Conservation (phyloP, 108 stramenopile species). For the Pseudonitzschia delicatissima region DNA sequence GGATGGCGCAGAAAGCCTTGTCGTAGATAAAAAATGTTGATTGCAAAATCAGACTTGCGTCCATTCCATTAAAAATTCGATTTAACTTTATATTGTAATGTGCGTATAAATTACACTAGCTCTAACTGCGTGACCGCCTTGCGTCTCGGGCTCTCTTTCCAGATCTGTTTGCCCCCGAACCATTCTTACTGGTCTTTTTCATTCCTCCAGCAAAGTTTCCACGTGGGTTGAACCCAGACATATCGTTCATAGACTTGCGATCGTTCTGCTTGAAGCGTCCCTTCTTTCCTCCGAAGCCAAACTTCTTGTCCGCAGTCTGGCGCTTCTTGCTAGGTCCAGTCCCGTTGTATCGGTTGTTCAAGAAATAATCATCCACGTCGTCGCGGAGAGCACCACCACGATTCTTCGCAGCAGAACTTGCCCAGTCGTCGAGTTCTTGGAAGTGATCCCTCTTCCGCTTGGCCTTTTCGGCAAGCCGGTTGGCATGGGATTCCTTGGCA, state of each 20-base stretch:
- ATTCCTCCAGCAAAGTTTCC: constrained; percentile 81
- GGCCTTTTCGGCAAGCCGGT: constrained; percentile 88
- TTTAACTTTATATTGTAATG: neutral
- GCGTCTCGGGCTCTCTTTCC: constrained; percentile 87
- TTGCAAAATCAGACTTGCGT: too few relatives aligned
- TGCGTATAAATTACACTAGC: neutral
- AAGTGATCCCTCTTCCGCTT: constrained; percentile 84
- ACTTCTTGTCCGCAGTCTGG: constrained; percentile 60
- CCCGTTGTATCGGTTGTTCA: constrained; percentile 19
- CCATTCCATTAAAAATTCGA: too few relatives aligned
- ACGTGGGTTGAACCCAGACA: constrained; percentile 73
- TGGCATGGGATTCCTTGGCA: constrained; percentile 57
- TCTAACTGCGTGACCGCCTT: constrained; percentile 27
- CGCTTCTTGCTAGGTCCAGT: constrained; percentile 58
- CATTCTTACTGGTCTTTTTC: constrained; percentile 47
- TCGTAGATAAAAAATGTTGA: too few relatives aligned
- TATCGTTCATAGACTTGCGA: constrained; percentile 69
- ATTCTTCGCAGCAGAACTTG: constrained; percentile 57
- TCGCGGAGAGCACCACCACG: constrained; percentile 55
- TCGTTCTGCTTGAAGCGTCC: constrained; percentile 91
- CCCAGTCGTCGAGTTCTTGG: constrained; percentile 87
- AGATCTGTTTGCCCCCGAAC: constrained; percentile 48
- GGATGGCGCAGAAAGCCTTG: too few relatives aligned
- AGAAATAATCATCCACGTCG: constrained; percentile 51
- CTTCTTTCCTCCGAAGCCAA: constrained; percentile 79